A percentile compares a stretch with the other conserved stretches of the same genome.
Evolutionary conservation across 352 stramenopile species (phyloP).

Genomic region (Discostella stelligera): DNA sequence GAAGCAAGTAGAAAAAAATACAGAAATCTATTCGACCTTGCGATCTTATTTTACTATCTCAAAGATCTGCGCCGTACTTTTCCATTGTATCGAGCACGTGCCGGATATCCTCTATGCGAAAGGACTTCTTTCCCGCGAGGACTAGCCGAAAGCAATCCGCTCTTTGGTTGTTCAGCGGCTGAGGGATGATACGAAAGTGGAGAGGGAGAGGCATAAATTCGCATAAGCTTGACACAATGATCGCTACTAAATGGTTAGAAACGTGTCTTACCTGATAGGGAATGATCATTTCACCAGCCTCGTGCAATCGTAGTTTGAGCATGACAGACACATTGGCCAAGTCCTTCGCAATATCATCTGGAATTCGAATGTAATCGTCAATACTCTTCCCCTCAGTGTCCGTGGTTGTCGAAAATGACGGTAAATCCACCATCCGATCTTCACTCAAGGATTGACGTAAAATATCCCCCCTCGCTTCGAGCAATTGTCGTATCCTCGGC

Average conservation of each 20-base stretch:
- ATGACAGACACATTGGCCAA: constrained; percentile 46
- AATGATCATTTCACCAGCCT: constrained; percentile 57
- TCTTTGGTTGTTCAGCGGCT: constrained; percentile 57
- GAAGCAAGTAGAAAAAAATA: neutral
- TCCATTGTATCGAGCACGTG: constrained; percentile 54
- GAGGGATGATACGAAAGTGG: neutral
- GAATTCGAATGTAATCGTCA: constrained; percentile 31
- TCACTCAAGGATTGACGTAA: neutral
- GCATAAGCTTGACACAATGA: neutral
- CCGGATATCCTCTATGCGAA: constrained; percentile 41
- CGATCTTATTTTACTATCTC: neutral
- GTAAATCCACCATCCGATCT: neutral
- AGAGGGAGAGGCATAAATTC: neutral
- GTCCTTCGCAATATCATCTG: constrained; percentile 54
- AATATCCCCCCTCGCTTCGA: constrained; percentile 15
- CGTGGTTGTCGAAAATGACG: neutral
- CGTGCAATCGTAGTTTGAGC: constrained; percentile 52
- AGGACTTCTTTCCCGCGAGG: constrained; percentile 56
- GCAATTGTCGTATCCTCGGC: constrained; percentile 34
- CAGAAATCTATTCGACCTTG: no score
- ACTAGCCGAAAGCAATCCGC: constrained; percentile 60
- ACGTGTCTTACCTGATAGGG: constrained; percentile 39
- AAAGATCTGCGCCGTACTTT: constrained; percentile 53
- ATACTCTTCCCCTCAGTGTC: neutral
- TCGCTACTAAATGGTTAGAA: neutral